Base-by-base conservation (phyloP, 2,329 filamentous ascomycete genomes). In the Cadophora sp. region DNA sequence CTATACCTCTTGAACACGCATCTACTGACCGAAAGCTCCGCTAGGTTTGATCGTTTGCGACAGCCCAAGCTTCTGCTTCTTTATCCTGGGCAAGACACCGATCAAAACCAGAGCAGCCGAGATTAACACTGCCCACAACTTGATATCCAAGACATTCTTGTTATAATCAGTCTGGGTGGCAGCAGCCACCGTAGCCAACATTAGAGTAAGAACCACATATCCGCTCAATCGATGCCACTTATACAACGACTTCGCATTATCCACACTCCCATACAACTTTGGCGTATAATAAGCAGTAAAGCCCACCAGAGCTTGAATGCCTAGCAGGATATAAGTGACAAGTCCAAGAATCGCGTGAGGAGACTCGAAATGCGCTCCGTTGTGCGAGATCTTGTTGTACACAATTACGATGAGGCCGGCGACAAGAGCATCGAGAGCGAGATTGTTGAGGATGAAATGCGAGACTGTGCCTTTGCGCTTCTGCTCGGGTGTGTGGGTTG, bases 181-280 rank as follows among this genome's bases (percentile, higher is more conserved):
- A 27, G 91, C 90, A 60, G 86, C 82, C 48, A 97, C 86, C 0
- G 94, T 96, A 11, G 87, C 88, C 70, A 97, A 80, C 70, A 95
- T 84, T 74, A 97, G 75, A 62, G 90, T 76, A 64, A 95, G 81
- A 68, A 94, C 82, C 8, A 88, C 72, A 77, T 99, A 98, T 1
- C 95, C 96, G 26, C 84, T 86, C 64, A 86, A 81, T 34, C 95
- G 88, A 79, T 98, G 96, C 76, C 94, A 97, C 81, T 97, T 97
- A 85, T 95, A 98, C 51, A 97, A 79, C 27, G 84, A 84, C 85
- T 94, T 97, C 24, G 94, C 95, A 3, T 89, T 89, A 29, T 92
- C 89, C 71, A 91, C 89, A 66, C 92, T 89, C 5, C 94, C 94
- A 75, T 95, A 97, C 1, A 97, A 75, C 0, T 77, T 77, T 0